These are phyloP conservation scores for Poa pratensis DNA, from an alignment of 176 grass and related monocot genomes.

Conservation along the genomic window DNA sequence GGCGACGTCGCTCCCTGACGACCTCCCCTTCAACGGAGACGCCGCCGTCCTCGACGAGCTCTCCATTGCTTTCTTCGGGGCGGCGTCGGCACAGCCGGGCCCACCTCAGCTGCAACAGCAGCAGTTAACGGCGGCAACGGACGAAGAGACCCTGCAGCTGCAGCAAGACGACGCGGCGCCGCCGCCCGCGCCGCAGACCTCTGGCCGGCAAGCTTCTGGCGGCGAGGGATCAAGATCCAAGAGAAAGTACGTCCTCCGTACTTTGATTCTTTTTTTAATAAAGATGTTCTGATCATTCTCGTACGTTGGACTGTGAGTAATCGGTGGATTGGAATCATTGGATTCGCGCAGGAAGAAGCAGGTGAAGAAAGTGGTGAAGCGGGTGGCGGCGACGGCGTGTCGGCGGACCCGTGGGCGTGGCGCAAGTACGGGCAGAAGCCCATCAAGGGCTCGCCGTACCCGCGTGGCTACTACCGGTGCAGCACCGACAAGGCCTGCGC, in stretches of 20 bases:
- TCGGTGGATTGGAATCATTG: neutral
- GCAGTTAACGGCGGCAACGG: constrained; percentile 3
- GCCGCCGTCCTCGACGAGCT: constrained; percentile 47
- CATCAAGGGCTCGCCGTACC: constrained; percentile 91
- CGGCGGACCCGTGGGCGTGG: constrained; percentile 87
- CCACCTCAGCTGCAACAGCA: neutral
- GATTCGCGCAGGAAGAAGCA: constrained; percentile 60
- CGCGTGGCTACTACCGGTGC: constrained; percentile 82
- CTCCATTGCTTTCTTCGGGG: constrained; percentile 45
- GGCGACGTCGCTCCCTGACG: constrained; percentile 1
- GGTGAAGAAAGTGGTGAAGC: constrained; percentile 56
- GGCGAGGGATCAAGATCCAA: constrained; percentile 46
- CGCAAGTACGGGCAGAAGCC: constrained; percentile 97
- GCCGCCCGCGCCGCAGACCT: neutral
- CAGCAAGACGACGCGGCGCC: neutral
- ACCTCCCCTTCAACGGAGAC: neutral
- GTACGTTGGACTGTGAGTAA: neutral
- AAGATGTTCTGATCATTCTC: neutral
- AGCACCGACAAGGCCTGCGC: constrained; percentile 68
- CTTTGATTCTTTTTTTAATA: neutral
- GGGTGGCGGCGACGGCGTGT: constrained; percentile 52
- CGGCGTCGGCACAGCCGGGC: neutral
- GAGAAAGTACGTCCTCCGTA: constrained; percentile 58
- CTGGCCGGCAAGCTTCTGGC: neutral
- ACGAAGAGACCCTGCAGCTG: neutral